These are phyloP conservation scores for Calendula officinalis DNA, from an alignment of 129 eudicot genomes.

Conservation along the genomic window DNA sequence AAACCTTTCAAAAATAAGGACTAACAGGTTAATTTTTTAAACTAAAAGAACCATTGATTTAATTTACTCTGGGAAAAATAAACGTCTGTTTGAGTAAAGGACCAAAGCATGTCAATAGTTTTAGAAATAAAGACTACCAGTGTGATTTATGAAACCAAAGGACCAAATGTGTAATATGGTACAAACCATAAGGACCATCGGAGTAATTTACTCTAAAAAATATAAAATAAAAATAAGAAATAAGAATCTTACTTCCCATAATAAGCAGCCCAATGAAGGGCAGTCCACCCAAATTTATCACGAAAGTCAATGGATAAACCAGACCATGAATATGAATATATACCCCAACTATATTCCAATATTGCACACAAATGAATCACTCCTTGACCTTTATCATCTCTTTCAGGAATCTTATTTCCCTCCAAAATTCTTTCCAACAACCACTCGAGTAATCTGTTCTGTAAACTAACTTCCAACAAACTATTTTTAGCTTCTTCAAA, in stretches of 20 bases:
- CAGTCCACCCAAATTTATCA: constrained; percentile 95
- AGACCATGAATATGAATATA: constrained; percentile 70
- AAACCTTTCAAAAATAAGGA: too few relatives aligned
- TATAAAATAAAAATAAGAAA: constrained; percentile 3
- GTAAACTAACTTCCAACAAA: constrained; percentile 70
- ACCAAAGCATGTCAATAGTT: too few relatives aligned
- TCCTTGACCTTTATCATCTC: constrained; percentile 93
- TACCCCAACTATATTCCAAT: constrained; percentile 86
- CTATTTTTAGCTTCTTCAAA: constrained; percentile 54
- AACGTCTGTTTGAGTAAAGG: too few relatives aligned
- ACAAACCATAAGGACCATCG: too few relatives aligned
- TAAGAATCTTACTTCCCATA: constrained; percentile 63
- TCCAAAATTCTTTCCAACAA: constrained; percentile 70
- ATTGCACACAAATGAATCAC: constrained; percentile 90
- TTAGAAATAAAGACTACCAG: too few relatives aligned
- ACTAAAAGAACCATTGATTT: too few relatives aligned
- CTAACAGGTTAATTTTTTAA: too few relatives aligned
- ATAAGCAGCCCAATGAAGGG: constrained; percentile 99
- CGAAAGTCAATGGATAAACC: constrained; percentile 89
- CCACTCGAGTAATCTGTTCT: constrained; percentile 79
- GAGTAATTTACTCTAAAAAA: too few relatives aligned
- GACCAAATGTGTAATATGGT: too few relatives aligned
- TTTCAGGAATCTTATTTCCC: constrained; percentile 49
- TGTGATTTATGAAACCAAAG: too few relatives aligned
- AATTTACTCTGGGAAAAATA: background rate